Conservation (phyloP, 139 green algal species). For the Closterium sp. region DNA sequence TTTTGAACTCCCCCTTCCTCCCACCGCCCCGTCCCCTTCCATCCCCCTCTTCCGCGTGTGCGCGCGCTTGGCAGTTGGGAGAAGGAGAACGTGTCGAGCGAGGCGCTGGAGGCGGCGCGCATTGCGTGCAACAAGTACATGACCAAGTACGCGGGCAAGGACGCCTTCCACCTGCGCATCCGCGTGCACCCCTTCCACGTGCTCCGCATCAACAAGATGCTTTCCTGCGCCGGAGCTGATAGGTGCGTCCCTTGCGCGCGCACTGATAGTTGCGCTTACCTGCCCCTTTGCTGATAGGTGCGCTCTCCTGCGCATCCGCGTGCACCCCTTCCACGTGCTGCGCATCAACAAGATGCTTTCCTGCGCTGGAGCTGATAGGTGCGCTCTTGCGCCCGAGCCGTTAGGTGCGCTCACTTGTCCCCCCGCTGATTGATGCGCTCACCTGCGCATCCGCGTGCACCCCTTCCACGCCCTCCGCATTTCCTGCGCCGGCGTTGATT, state of each 20-base stretch:
- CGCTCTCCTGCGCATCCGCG: too few species aligned
- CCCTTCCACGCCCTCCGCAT: slow-evolving; percentile 99
- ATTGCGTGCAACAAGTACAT: slow-evolving; percentile 99
- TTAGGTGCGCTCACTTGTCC: too few species aligned
- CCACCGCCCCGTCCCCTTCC: not conserved
- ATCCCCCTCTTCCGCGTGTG: not conserved
- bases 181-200: slow-evolving; percentile 99
- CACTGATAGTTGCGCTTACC: too few species aligned
- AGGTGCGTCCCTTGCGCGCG: slow-evolving; percentile 57
- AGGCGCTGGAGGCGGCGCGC: slow-evolving; percentile 94
- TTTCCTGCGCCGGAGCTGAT: slow-evolving; percentile 98
- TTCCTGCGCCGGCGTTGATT: slow-evolving; percentile 97
- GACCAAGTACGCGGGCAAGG: slow-evolving; percentile 95
- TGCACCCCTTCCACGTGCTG: too few species aligned
- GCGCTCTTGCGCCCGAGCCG: too few species aligned
- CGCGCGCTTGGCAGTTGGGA: slow-evolving; percentile 64
- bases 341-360: too few species aligned
- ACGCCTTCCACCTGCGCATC: slow-evolving; percentile 97
- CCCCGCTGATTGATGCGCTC: too few species aligned
- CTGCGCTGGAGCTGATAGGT: too few species aligned
- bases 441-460: slow-evolving; percentile 84
- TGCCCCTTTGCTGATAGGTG: too few species aligned
- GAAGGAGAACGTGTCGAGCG: slow-evolving; percentile 85
- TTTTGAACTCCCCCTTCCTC: too few species aligned
- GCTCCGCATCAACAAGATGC: slow-evolving; percentile 99